These are phyloP conservation scores for Thamnidium elegans DNA, from an alignment of 192 early-diverging fungal species.

Conservation along the genomic window DNA sequence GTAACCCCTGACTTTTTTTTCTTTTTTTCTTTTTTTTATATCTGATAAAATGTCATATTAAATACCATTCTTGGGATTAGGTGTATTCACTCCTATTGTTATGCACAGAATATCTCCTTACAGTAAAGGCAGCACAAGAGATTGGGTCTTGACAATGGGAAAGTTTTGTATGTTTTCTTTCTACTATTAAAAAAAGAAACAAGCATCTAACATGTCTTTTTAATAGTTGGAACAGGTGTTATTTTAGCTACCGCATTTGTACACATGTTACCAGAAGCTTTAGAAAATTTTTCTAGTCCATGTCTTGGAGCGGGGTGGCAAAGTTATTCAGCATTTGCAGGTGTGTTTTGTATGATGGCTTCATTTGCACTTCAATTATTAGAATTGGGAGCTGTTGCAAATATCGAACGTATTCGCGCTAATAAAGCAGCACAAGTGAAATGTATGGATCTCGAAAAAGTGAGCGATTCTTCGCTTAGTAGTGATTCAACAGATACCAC, in stretches of 20 bases:
- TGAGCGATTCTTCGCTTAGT: not conserved
- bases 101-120: constrained; percentile 21
- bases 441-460: not conserved
- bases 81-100: constrained; percentile 33
- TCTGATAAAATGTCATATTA: not conserved
- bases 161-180: constrained; percentile 32
- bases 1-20: too few species aligned
- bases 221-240: constrained; percentile 53
- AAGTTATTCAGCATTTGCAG: constrained; percentile 28
- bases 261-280: constrained; percentile 64
- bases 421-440: not conserved
- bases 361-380: constrained; percentile 35
- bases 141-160: constrained; percentile 25
- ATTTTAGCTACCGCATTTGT: constrained; percentile 75
- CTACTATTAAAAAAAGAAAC: not conserved
- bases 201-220: not conserved
- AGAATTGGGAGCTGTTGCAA: constrained; percentile 30
- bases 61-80: constrained; percentile 6
- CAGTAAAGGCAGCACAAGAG: constrained; percentile 21
- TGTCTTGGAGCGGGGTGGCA: constrained; percentile 34
- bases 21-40: too few species aligned
- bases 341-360: constrained; percentile 35
- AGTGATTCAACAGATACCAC: not conserved
- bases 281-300: constrained; percentile 31
- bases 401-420: constrained; percentile 5